These are phyloP conservation scores for Suillus americanus DNA, from an alignment of 768 basidiomycete species.

Conservation along the genomic window DNA sequence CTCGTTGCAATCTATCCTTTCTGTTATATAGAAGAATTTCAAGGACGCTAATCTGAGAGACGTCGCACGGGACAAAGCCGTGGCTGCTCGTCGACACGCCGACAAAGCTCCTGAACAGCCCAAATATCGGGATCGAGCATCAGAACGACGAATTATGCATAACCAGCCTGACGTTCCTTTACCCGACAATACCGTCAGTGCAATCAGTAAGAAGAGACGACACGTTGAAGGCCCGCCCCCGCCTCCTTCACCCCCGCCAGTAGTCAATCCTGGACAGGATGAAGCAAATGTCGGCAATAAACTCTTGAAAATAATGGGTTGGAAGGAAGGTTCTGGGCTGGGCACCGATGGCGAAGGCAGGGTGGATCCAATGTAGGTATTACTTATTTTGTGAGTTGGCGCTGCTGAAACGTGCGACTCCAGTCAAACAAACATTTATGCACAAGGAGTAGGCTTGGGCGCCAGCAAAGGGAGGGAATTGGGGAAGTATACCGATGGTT, in stretches of 20 bases:
- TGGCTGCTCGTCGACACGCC: constrained; percentile 39
- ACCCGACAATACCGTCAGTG: constrained; percentile 46
- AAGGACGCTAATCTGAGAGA: constrained; percentile 72
- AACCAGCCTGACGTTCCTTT: constrained; percentile 88
- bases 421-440: constrained; percentile 84
- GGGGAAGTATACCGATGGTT: constrained; percentile 67
- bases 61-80: constrained; percentile 66
- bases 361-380: constrained; percentile 80
- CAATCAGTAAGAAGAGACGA: constrained; percentile 41
- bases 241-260: constrained; percentile 59
- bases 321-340: constrained; percentile 87
- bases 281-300: constrained; percentile 89
- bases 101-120: constrained; percentile 48
- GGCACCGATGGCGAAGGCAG: constrained; percentile 82
- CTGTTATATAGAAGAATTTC: constrained; percentile 72
- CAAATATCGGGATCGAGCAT: constrained; percentile 94
- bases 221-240: constrained; percentile 55
- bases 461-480: constrained; percentile 88
- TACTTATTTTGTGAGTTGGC: background rate
- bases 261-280: constrained; percentile 74
- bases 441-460: constrained; percentile 87
- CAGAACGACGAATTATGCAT: constrained; percentile 85
- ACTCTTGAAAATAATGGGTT: constrained; percentile 96
- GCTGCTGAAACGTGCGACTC: constrained; percentile 12
- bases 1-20: constrained; percentile 15